Evolutionary conservation across 176 grass and related monocot genomes (phyloP).

Genomic region (Otatea glauca): DNA sequence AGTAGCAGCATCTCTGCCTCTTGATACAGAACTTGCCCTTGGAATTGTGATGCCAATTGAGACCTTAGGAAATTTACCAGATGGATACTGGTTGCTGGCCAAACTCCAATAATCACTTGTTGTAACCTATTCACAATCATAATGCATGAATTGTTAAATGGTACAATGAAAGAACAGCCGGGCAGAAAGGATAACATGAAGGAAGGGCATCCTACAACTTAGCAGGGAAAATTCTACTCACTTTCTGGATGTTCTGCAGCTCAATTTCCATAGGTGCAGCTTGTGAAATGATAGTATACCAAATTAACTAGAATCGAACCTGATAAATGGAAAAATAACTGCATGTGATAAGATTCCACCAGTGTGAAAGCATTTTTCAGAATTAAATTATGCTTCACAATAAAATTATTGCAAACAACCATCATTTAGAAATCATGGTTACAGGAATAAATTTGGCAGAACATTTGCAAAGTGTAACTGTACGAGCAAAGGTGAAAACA

Average conservation of each 20-base stretch:
- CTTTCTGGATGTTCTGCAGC: slow-evolving; percentile 51
- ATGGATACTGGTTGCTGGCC: slow-evolving; percentile 60
- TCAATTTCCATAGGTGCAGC: slow-evolving; percentile 62
- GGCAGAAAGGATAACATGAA: slow-evolving; percentile 29
- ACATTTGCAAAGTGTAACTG: background rate
- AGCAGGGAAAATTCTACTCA: slow-evolving; percentile 52
- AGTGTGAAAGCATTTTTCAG: slow-evolving; percentile 25
- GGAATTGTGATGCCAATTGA: slow-evolving; percentile 72
- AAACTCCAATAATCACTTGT: slow-evolving; percentile 67
- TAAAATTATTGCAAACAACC: slow-evolving; percentile 20
- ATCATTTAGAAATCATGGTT: slow-evolving; percentile 1
- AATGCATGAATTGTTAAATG: slow-evolving; percentile 32
- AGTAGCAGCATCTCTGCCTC: slow-evolving; percentile 35
- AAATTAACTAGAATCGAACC: slow-evolving; percentile 38
- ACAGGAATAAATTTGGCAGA: background rate
- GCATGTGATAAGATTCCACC: slow-evolving; percentile 19
- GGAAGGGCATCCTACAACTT: slow-evolving; percentile 26
- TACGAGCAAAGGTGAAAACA: background rate
- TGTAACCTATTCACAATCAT: slow-evolving; percentile 53
- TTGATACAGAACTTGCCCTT: slow-evolving; percentile 45
- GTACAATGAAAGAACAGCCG: slow-evolving; percentile 16
- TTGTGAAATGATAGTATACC: slow-evolving; percentile 38
- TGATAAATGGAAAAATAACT: slow-evolving; percentile 42
- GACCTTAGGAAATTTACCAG: slow-evolving; percentile 79
- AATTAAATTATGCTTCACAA: slow-evolving; percentile 33